Base-by-base conservation (phyloP, 768 basidiomycete species). In the Boletus tomentosulus region DNA sequence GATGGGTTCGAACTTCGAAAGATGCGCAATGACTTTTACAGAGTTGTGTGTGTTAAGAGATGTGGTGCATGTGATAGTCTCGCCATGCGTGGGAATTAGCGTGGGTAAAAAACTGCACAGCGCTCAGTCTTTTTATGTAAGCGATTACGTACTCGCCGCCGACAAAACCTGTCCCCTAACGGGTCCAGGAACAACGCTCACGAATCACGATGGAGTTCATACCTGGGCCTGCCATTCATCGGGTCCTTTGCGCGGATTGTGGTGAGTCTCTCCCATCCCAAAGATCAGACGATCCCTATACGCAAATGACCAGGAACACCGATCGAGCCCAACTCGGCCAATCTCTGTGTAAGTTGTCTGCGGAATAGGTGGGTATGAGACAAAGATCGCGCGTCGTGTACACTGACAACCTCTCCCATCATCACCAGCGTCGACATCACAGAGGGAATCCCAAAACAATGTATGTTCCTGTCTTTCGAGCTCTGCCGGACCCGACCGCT, bases 371-470 rank as follows among this genome's bases (percentile, higher is more conserved):
- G 67, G 57, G 86, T 71, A 15, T 8, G 6, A 33, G 54, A 19
- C 48, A 37, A n/a, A 0, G n/a, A 48, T 55, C 22, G 11, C 13
- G 13, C 44, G 12, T 19, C 7, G 16, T 46, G 33, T 31, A 28
- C 6, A 2, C 30, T 51, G 54, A 57, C 8, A 49, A 46, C 12
- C 10, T 28, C 16, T 16, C 2, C 25, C 13, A 28, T 44, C 24
- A 6, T 28, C 22, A 46, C 38, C 4, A 92, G 90, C 8, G 85
- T 98, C 56, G 97, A 99, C 70, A 96, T 99, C 67, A 98, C 95
- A 1, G 96, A 98, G 68, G 94, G 93, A 13, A 98, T 98, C 49
- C 96, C 95, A 7, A 98, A 94, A 67, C 91, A 92, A 83, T 84
- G 89, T 88, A 49, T 48, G 74, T 67, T n/a, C 48, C 19, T 10